Base-by-base conservation (phyloP, 148 eudicot species). In the Fagopyrum esculentum region DNA sequence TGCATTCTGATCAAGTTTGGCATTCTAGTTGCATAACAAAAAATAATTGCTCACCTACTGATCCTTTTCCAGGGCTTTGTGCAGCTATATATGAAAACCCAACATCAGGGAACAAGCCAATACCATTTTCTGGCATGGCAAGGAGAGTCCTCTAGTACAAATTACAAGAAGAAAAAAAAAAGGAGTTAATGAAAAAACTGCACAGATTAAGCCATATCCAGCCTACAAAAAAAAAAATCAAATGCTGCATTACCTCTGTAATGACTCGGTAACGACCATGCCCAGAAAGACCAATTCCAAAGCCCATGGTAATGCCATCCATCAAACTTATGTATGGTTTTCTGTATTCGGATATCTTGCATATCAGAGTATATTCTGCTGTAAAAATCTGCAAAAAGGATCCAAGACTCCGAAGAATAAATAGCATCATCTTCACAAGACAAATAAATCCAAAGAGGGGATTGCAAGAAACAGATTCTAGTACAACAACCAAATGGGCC, bases 71-170 rank as follows among this genome's bases (percentile, higher is more conserved):
- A 6, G 98, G 96, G 78, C 86, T 87, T 78, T 85, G 84, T 80
- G 98, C 97, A 19, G 98, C 97, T 77, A 94, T 92, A 80, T 85
- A 88, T 50, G 98, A 85, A 81, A 94, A 94, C 45, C 98, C 98
- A 70, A 94, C 98, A 86, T 94, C 98, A 77, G 98, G 98, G 60
- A 94, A 94, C 83, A 94, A 89, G 49, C 98, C 98, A 77, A 92
- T 94, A n/a, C 93, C 96, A 73, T 92, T 94, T 81, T 94, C 98
- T 63, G 98, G 98, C 98, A 94, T 94, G 73, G 96, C 98, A 80
- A 94, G 97, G 76, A 94, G 80, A 76, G 96, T 94, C 81, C 85
- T 88, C 98, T 94, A 91, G 60, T 77, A 76, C 43, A 75, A 78
- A 59, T 26, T n/a, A 52, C 54, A 74, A 16, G 57, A 15, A 77